These are phyloP conservation scores for Lentithecium fluviatile DNA, from an alignment of 495 filamentous ascomycete genomes.

Conservation along the genomic window DNA sequence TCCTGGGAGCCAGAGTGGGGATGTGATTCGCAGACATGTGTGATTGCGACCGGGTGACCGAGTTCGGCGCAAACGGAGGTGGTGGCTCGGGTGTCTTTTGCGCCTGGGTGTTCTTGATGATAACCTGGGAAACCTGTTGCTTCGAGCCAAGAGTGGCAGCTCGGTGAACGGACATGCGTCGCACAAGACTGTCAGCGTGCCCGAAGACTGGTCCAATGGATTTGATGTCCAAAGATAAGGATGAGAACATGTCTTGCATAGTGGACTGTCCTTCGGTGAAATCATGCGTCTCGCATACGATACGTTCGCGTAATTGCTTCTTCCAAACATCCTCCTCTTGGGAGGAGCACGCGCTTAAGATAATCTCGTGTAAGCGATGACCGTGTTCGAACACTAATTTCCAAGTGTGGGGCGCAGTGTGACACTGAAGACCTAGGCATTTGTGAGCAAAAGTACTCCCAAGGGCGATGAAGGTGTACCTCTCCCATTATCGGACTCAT, in stretches of 20 bases:
- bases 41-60: constrained; percentile 69
- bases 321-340: constrained; percentile 80
- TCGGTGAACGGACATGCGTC: constrained; percentile 78
- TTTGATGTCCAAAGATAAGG: constrained; percentile 66
- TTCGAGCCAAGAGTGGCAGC: constrained; percentile 65
- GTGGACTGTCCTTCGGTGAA: constrained; percentile 48
- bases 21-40: constrained; percentile 64
- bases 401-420: constrained; percentile 85
- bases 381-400: constrained; percentile 84
- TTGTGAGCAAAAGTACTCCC: constrained; percentile 1
- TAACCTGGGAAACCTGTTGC: constrained; percentile 66
- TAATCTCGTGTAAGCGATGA: constrained; percentile 75
- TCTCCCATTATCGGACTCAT: constrained; percentile 76
- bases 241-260: constrained; percentile 55
- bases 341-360: constrained; percentile 83
- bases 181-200: constrained; percentile 66
- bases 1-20: constrained; percentile 60
- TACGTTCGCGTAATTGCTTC: constrained; percentile 49
- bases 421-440: constrained; percentile 74
- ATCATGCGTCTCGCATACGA: constrained; percentile 43
- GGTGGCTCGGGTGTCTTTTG: constrained; percentile 54
- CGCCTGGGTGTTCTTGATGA: constrained; percentile 85
- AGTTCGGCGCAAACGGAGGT: constrained; percentile 43
- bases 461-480: constrained; percentile 53
- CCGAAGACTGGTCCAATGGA: constrained; percentile 73